Percentiles rank a stretch among this genome's conserved stretches.
Evolutionary conservation across 805 yeast genomes (phyloP).

Genomic region (Candida sanyiensis): DNA sequence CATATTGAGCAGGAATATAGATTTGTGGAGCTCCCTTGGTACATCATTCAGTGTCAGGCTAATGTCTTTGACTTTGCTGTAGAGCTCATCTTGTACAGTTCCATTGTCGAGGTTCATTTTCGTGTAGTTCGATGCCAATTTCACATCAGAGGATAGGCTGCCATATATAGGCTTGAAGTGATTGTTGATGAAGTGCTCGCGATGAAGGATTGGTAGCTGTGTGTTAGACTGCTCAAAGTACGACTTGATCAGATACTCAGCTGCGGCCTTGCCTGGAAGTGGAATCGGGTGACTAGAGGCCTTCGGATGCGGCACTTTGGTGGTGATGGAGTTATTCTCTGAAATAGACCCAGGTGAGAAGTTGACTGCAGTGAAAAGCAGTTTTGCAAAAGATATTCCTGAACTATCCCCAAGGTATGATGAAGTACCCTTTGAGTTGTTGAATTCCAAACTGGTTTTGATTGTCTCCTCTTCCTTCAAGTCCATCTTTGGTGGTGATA

Average conservation of each 20-base stretch:
- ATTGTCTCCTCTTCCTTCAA: constrained; percentile 19
- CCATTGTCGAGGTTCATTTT: constrained; percentile 35
- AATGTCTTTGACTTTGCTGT: constrained; percentile 3
- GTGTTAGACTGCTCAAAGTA: constrained; percentile 79
- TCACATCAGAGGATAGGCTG: constrained; percentile 41
- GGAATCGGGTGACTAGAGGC: constrained; percentile 33
- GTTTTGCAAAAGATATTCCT: constrained; percentile 68
- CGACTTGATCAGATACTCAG: constrained; percentile 55
- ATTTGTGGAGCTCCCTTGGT: constrained; percentile 43
- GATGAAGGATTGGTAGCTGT: constrained; percentile 77
- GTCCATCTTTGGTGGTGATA: constrained; percentile 10
- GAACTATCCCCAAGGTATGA: constrained; percentile 45
- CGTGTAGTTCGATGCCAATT: constrained; percentile 56
- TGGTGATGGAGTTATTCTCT: constrained; percentile 25
- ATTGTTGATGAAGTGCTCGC: constrained; percentile 63
- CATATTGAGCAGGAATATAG: constrained; percentile 68
- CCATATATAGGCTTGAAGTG: constrained; percentile 84
- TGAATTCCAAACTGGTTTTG: constrained; percentile 19
- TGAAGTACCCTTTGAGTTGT: constrained; percentile 16
- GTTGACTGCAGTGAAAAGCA: constrained; percentile 74
- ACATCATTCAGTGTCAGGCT: constrained; percentile 32
- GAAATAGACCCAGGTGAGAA: constrained; percentile 35
- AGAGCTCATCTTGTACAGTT: constrained; percentile 19
- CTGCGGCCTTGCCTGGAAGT: constrained; percentile 62
- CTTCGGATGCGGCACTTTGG: constrained; percentile 19